phyloP scores from a whole-genome alignment of 2,329 filamentous ascomycete genomes.

The Phyllosticta citriasiana region DNA sequence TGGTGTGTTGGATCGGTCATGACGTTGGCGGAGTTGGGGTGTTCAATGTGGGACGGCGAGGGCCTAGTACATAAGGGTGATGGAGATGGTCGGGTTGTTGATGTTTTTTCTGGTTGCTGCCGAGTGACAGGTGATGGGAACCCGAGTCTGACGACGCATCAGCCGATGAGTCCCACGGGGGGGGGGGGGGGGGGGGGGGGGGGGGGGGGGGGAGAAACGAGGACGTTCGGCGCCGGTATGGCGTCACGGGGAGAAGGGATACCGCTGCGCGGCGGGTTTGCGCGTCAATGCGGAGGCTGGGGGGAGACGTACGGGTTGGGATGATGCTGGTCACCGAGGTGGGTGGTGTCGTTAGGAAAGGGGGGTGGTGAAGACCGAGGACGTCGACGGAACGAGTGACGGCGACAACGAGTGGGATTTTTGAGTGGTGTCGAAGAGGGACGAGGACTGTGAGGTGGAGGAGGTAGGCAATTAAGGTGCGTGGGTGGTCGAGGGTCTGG shows the following conservation, averaged over 20 bases:
- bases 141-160: background rate
- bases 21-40: background rate
- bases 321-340: background rate
- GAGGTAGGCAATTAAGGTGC: background rate
- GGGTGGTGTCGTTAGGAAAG: background rate
- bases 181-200: no score
- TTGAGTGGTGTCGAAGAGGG: no score
- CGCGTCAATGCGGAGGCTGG: background rate
- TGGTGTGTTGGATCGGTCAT: conserved; percentile 4
- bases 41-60: background rate
- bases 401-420: background rate
- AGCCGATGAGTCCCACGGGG: background rate
- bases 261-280: background rate
- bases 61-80: conserved; percentile 4
- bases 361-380: background rate
- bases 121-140: background rate
- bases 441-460: background rate
- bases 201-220: no score
- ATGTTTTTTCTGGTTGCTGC: background rate
- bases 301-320: background rate
- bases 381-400: background rate
- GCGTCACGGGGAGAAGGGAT: background rate
- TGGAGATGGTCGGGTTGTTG: background rate
- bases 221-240: background rate
- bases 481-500: background rate